Conservation (phyloP, 441 rosid genomes). For the Mallotus japonicus region DNA sequence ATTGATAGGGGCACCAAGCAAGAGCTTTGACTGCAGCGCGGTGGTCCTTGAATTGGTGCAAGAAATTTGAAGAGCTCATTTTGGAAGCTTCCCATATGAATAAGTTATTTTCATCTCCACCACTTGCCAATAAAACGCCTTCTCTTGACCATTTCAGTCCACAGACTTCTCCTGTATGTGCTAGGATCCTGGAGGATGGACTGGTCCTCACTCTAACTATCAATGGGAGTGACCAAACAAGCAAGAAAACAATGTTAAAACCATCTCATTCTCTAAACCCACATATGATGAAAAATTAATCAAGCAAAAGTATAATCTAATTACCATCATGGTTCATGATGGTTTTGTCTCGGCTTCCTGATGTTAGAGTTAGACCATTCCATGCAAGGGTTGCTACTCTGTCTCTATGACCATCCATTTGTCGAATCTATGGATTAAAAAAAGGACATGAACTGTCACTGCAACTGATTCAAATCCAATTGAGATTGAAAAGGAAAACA, state of each 20-base stretch:
- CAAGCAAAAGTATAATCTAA: background rate
- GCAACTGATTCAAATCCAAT: background rate
- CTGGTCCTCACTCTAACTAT: constrained; percentile 41
- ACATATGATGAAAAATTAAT: background rate
- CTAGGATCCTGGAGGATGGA: constrained; percentile 25
- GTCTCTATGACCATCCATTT: constrained; percentile 38
- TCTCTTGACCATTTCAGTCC: constrained; percentile 55
- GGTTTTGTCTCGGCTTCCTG: constrained; percentile 47
- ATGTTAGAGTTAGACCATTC: constrained; percentile 43
- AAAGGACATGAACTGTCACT: background rate
- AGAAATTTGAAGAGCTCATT: constrained; percentile 39
- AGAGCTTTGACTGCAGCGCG: constrained; percentile 62
- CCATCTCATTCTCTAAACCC: background rate
- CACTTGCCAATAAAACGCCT: constrained; percentile 52
- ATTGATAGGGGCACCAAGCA: constrained; percentile 63
- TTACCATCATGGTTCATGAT: constrained; percentile 50
- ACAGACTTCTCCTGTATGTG: constrained; percentile 48
- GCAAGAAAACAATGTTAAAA: background rate
- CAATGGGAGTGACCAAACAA: background rate
- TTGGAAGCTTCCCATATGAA: constrained; percentile 55
- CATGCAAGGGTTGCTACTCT: constrained; percentile 43
- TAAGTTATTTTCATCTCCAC: constrained; percentile 49
- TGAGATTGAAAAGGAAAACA: background rate
- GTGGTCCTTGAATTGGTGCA: constrained; percentile 43
- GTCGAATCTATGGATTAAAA: constrained; percentile 30